Evolutionary conservation across 169 alveolate genomes (phyloP).

Genomic region (Besnoitia besnoiti): DNA sequence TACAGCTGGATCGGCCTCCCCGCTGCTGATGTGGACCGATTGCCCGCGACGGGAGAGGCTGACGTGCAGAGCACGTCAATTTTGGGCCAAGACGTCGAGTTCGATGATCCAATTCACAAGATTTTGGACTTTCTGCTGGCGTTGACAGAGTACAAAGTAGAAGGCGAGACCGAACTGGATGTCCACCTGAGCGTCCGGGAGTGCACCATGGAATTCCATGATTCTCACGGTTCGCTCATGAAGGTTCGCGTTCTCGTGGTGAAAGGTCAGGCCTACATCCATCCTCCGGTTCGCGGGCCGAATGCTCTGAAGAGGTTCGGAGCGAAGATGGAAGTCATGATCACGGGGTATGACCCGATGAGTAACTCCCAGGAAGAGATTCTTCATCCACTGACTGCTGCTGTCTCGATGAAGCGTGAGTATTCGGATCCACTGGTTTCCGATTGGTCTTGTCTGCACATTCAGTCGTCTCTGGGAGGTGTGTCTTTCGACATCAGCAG

Average conservation of each 20-base stretch:
- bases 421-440: slow-evolving; percentile 33
- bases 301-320: slow-evolving; percentile 54
- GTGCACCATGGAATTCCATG: slow-evolving; percentile 61
- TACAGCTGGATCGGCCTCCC: neutral
- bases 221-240: slow-evolving; percentile 63
- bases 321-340: slow-evolving; percentile 60
- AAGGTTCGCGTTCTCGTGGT: slow-evolving; percentile 54
- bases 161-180: slow-evolving; percentile 61
- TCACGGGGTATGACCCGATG: slow-evolving; percentile 69
- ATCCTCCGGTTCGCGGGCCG: slow-evolving; percentile 48
- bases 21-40: neutral
- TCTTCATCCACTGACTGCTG: slow-evolving; percentile 58
- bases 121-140: slow-evolving; percentile 38
- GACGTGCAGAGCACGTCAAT: slow-evolving; percentile 38
- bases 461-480: slow-evolving; percentile 52
- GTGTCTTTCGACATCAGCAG: slow-evolving; percentile 66
- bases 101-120: slow-evolving; percentile 47
- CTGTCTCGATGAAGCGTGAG: slow-evolving; percentile 62
- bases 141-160: slow-evolving; percentile 39
- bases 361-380: slow-evolving; percentile 63
- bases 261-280: slow-evolving; percentile 61
- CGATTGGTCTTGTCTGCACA: slow-evolving; percentile 55
- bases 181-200: slow-evolving; percentile 20
- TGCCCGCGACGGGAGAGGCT: neutral
- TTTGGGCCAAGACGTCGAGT: slow-evolving; percentile 42